Percentiles rank a stretch among this genome's conserved stretches.
Conservation (phyloP, 208 protist genomes). For the Entamoeba histolytica region DNA sequence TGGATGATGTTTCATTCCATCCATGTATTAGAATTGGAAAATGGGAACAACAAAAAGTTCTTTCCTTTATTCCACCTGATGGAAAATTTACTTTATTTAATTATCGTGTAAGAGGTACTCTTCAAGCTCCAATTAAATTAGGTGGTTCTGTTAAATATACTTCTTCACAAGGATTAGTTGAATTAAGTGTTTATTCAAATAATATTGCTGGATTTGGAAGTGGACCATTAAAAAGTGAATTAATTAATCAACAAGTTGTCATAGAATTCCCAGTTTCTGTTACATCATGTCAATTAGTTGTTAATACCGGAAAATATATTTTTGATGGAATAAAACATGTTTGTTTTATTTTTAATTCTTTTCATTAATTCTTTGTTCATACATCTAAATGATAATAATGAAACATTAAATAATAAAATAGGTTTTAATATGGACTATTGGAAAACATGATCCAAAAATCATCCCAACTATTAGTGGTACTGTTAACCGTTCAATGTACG, state of each 20-base stretch:
- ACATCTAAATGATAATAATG: not conserved
- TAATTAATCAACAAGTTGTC: not conserved
- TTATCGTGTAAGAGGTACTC: not conserved
- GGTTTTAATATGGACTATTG: not conserved
- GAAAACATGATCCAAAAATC: not conserved
- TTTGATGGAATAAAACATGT: not conserved
- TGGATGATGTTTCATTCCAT: not conserved
- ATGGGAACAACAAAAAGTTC: not conserved
- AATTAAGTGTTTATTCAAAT: not conserved
- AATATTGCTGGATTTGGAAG: not conserved
- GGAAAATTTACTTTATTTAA: not conserved
- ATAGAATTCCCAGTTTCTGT: not conserved
- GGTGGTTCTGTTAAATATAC: not conserved
- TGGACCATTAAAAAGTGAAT: not conserved
- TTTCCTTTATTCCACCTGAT: constrained; percentile 4
- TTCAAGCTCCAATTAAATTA: not conserved
- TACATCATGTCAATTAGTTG: not conserved
- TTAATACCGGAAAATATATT: not conserved
- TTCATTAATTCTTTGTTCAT: not conserved
- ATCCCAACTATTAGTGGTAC: not conserved
- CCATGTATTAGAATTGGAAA: not conserved
- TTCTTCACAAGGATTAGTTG: not conserved
- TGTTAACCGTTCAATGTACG: not conserved
- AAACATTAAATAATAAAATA: not conserved
- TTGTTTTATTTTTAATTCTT: not conserved